A percentile compares a stretch with the other conserved stretches of the same genome.
Conservation (phyloP, 768 basidiomycete genomes). For the Trichaptum fuscoviolaceum region DNA sequence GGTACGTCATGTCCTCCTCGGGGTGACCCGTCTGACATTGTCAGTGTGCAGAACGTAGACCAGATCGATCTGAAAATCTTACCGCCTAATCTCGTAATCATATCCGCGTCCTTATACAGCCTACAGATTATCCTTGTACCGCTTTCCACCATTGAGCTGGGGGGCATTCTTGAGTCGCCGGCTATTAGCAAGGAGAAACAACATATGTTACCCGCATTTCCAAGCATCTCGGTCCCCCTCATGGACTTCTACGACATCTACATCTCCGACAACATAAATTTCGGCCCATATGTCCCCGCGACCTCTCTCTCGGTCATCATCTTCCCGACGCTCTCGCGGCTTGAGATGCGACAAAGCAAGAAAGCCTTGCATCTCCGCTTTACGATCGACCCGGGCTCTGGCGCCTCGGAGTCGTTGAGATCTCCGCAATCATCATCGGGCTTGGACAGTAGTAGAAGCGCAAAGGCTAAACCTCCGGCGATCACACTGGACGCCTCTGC, state of each 20-base stretch:
- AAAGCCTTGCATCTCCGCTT: constrained; percentile 1
- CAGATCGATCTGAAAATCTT: background rate
- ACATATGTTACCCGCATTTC: background rate
- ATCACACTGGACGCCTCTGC: background rate
- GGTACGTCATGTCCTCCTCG: background rate
- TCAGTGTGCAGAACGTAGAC: background rate
- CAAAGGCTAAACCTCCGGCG: constrained; percentile 3
- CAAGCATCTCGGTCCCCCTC: background rate
- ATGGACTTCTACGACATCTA: constrained; percentile 1
- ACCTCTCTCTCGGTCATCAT: constrained; percentile 1
- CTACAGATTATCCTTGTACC: background rate
- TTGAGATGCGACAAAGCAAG: constrained; percentile 1
- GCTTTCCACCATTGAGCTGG: background rate
- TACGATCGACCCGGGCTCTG: background rate
- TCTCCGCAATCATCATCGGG: background rate
- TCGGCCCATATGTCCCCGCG: background rate
- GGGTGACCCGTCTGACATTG: background rate
- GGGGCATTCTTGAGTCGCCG: background rate
- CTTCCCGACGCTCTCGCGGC: constrained; percentile 1
- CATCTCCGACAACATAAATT: constrained; percentile 1
- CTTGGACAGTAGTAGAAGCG: background rate
- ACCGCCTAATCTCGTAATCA: background rate
- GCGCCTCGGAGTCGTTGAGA: background rate
- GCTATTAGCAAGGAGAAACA: background rate
- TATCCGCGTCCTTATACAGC: background rate